Evolutionary conservation across 2,329 filamentous ascomycete genomes (phyloP).

Genomic region (Colletotrichum sojae): DNA sequence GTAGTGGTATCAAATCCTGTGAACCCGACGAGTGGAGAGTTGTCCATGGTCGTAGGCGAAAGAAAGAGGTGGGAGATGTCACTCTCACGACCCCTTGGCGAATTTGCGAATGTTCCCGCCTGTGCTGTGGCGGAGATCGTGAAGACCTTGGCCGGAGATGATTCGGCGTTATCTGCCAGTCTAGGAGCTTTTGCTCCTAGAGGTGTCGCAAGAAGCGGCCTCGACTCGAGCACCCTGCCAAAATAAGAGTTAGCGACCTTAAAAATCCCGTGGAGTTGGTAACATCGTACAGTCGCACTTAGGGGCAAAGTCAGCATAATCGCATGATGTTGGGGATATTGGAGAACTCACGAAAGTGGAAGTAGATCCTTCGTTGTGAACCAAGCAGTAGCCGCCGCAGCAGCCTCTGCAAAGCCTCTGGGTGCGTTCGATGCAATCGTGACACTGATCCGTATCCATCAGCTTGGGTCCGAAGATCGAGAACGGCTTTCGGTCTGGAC

Average conservation of each 20-base stretch:
- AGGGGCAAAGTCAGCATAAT: conserved; percentile 47
- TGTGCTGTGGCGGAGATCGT: too few species aligned
- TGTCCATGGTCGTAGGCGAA: too few species aligned
- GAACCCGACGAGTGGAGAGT: too few species aligned
- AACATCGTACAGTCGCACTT: conserved; percentile 65
- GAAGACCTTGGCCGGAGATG: too few species aligned
- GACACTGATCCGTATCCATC: conserved; percentile 68
- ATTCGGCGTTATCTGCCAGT: too few species aligned
- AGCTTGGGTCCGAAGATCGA: conserved; percentile 19
- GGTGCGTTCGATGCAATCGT: conserved; percentile 79
- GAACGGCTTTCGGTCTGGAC: background rate
- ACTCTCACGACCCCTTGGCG: too few species aligned
- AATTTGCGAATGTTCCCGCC: too few species aligned
- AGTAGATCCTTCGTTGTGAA: conserved; percentile 87
- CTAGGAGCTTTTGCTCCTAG: background rate
- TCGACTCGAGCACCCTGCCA: conserved; percentile 41
- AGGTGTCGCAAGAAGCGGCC: conserved; percentile 42
- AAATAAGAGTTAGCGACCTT: conserved; percentile 17
- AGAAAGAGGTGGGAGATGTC: too few species aligned
- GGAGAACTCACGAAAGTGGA: conserved; percentile 65
- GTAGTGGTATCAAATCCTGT: too few species aligned
- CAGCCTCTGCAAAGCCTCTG: conserved; percentile 82
- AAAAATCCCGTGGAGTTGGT: background rate
- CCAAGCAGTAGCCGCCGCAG: conserved; percentile 84
- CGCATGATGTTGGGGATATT: background rate